Evolutionary conservation across 208 protist genomes (phyloP), one percentile per base, ranked within the genome.

Genomic region (Trypanosoma brucei): DNA sequence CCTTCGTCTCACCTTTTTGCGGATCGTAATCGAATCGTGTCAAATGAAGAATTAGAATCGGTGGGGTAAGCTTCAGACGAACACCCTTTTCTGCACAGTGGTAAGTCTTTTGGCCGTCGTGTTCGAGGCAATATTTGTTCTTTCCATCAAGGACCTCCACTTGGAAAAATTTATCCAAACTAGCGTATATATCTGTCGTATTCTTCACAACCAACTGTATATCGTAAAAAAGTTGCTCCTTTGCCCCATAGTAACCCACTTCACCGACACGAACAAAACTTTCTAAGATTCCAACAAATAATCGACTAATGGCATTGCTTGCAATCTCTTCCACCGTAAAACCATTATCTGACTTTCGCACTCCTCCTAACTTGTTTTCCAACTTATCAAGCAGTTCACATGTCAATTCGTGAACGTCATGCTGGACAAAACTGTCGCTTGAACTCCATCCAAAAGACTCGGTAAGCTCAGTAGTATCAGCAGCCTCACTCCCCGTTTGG

Each of bases 121-220:
- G 58, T 59, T 96, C 94, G 13, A 93, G 59, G 61, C 88, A 88
- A 68, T 97, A 97, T 59, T 92, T 91, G 66, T 97, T 97, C 49
- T 96, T 94, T 30, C 94, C 94, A 37, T 96, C 86, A 22, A 97
- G 81, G 30, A 88, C 78, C 65, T 97, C 92, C n/a, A 86, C 79
- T 55, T 94, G 83, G 55, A 95, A 86, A 60, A 95, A 92, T 59
- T 75, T 56, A 50, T 93, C 83, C 55, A 97, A 86, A 54, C 87
- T 94, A 35, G 76, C 79, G 58, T 94, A 89, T 53, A 97, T 90
- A 60, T 89, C 83, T 30, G 65, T 79, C 60, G 79, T 92, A 72
- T 88, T 75, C 54, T 94, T 92, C 14, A 97, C 92, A 38, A 91
- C 84, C 11, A 97, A 79, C 64, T 93, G 88, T 39, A 97, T 49